Conservation (phyloP, 1,284 basidiomycete genomes). For the Rhizoctonia solani region DNA sequence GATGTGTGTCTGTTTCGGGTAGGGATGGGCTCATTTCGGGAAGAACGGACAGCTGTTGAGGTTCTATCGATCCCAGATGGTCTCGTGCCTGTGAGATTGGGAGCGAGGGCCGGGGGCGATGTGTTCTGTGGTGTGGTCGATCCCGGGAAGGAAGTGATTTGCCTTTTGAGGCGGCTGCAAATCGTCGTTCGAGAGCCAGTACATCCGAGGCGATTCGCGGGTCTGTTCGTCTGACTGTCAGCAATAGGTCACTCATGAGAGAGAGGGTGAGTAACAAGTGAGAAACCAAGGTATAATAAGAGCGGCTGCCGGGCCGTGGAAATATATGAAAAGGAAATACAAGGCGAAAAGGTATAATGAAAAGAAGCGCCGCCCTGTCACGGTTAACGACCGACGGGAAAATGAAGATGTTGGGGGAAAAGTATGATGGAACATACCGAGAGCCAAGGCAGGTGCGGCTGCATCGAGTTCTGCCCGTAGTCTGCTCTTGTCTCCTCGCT, state of each 20-base stretch:
- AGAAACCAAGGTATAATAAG: no score
- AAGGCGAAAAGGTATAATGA: background rate
- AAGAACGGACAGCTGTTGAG: background rate
- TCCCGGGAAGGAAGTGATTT: conserved; percentile 25
- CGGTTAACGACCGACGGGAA: no score
- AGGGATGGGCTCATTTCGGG: background rate
- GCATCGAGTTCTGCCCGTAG: conserved; percentile 29
- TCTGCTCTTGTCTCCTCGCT: conserved; percentile 26
- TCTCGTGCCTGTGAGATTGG: background rate
- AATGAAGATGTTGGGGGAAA: no score
- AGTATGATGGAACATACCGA: no score
- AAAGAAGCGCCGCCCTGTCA: no score
- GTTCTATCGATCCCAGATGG: background rate
- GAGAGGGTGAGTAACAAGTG: background rate
- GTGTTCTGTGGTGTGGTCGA: background rate
- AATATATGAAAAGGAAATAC: no score
- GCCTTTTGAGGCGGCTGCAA: conserved; percentile 29
- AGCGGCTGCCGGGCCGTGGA: no score
- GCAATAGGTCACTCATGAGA: background rate
- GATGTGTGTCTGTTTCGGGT: conserved; percentile 3
- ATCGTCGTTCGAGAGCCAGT: conserved; percentile 22
- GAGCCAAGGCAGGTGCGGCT: conserved; percentile 21
- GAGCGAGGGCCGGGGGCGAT: conserved; percentile 18
- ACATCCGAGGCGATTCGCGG: conserved; percentile 31
- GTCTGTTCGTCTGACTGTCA: background rate